Conservation (phyloP, 257 asterid species). For the Solanum peruvianum region DNA sequence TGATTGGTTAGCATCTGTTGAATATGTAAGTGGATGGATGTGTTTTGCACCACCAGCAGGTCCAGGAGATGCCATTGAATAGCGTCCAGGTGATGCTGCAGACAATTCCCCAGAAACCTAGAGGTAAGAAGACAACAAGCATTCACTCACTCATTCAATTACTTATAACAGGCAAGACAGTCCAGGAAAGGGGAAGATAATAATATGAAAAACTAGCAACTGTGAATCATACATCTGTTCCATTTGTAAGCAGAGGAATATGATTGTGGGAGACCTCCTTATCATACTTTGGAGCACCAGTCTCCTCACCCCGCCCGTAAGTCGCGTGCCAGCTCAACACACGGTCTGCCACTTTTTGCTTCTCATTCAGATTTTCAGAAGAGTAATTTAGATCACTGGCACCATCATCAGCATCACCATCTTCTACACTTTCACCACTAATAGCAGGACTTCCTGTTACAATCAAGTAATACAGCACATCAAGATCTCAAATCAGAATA, state of each 20-base stretch:
- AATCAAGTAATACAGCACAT: not conserved
- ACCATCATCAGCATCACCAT: conserved; percentile 44
- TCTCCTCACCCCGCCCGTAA: conserved; percentile 67
- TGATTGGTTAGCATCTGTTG: conserved; percentile 23
- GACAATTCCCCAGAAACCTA: conserved; percentile 97
- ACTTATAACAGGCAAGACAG: not conserved
- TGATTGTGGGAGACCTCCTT: conserved; percentile 84
- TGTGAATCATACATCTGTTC: conserved; percentile 63
- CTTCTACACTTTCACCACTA: conserved; percentile 68
- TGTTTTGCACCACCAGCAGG: conserved; percentile 69
- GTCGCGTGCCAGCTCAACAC: conserved; percentile 95
- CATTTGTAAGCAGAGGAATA: conserved; percentile 86
- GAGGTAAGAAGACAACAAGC: not conserved
- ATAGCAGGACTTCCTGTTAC: conserved; percentile 86
- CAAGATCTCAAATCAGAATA: not conserved
- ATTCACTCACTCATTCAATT: not conserved
- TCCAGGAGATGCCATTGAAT: conserved; percentile 94
- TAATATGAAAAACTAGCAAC: conserved; percentile 3
- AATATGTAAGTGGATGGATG: conserved; percentile 26
- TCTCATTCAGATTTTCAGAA: conserved; percentile 42
- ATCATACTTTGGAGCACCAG: conserved; percentile 70
- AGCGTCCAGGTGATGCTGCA: conserved; percentile 96
- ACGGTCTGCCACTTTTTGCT: conserved; percentile 79
- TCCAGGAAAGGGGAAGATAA: not conserved
- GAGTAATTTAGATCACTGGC: conserved; percentile 43